Evolutionary conservation across 441 rosid genomes (phyloP).

Genomic region (Cnidoscolus chayamansa): DNA sequence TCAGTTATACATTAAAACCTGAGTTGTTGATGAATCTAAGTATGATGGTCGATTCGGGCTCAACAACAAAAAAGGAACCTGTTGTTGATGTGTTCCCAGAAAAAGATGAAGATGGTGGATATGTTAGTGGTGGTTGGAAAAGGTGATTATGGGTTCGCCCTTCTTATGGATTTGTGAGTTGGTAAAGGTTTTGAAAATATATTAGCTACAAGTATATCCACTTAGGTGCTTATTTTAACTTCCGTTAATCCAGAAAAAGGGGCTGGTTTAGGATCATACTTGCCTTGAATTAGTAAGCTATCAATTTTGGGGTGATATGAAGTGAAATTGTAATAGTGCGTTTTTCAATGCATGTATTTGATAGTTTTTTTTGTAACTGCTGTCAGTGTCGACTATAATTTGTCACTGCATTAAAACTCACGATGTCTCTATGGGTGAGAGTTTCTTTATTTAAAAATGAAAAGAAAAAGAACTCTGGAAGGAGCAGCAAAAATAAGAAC

Average conservation of each 20-base stretch:
- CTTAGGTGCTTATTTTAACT: not conserved
- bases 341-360: not conserved
- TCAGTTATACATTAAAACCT: constrained; percentile 32
- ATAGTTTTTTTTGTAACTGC: not conserved
- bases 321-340: not conserved
- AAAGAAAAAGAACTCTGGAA: not conserved
- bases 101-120: constrained; percentile 72
- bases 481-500: not conserved
- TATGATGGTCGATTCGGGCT: constrained; percentile 78
- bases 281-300: not conserved
- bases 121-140: constrained; percentile 84
- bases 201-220: not conserved
- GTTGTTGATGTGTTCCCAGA: constrained; percentile 38
- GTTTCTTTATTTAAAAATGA: not conserved
- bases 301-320: not conserved
- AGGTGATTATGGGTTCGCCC: constrained; percentile 44
- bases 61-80: constrained; percentile 43
- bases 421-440: not conserved
- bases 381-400: not conserved
- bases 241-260: not conserved
- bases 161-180: not conserved
- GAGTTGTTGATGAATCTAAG: constrained; percentile 31
- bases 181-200: not conserved
- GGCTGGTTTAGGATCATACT: not conserved
- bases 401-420: not conserved